Base-by-base conservation (phyloP, 768 basidiomycete genomes). In the Mycena polygramma region DNA sequence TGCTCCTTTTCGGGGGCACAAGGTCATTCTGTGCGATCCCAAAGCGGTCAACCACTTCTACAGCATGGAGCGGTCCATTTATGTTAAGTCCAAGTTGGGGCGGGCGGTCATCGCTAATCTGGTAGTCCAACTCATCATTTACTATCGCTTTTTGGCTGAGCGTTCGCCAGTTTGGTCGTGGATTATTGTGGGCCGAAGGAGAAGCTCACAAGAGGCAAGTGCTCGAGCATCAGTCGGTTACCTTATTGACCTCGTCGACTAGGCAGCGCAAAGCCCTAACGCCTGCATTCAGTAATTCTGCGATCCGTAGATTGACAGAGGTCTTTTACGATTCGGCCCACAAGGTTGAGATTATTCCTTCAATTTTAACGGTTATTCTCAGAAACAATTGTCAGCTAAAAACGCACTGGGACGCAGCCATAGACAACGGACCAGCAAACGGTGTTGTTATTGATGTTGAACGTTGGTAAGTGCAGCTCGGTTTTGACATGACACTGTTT, bases 291-390 rank as follows among this genome's bases (percentile, higher is more conserved):
- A 83, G 81, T 69, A 84, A 80, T 49, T 73, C 80, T 4, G 83
- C 85, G 0, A 80, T 86, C 58, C 79, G 83, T 4, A 75, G 77
- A 41, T 64, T 84, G 7, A 80, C 81, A 0, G 46, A 79, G 0
- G 78, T 85, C 0, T 86, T 84, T 63, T 86, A 80, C 53, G 81
- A 84, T 51, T 84, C 82, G 0, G 83, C 76, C 1, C 81, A 85
- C 75, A 83, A 83, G 77, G 84, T 84, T 58, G 49, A 30, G 17
- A 30, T 22, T 17, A 11, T 54, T 19, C 30, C 19, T 54, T 15
- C 22, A 14, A 15, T 11, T 14, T 41, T n/a, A 30, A 19, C 13
- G 17, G 4, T 2, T n/a, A 17, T 41, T n/a, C 55, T 46, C 19
- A 63, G 17, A 26, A 26, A 2, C 7, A 5, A 36, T 41, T 5